phyloP scores from a whole-genome alignment of 352 stramenopile genomes.

The Pythium diclinum region DNA sequence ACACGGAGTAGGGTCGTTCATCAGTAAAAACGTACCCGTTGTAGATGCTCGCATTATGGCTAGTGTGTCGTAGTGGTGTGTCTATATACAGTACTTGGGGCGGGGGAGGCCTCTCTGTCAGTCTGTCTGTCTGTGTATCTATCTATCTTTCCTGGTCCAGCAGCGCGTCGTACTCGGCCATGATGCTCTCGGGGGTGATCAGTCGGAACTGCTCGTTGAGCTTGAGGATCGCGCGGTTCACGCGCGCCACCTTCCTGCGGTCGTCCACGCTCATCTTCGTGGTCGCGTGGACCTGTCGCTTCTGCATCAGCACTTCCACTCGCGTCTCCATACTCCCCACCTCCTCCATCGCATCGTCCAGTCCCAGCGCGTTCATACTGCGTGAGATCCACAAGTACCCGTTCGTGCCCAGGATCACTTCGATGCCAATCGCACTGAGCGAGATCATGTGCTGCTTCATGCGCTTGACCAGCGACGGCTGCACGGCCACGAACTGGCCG shows the following conservation, averaged over 20 bases:
- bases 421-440: constrained; percentile 70
- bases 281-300: constrained; percentile 83
- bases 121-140: not conserved
- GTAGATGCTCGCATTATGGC: too few species aligned
- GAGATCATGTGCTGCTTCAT: constrained; percentile 95
- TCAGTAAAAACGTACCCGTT: too few species aligned
- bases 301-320: constrained; percentile 90
- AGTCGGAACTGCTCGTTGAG: constrained; percentile 88
- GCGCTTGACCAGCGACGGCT: constrained; percentile 87
- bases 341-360: constrained; percentile 44
- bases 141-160: constrained; percentile 28
- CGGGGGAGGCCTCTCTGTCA: too few species aligned
- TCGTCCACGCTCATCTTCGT: constrained; percentile 76
- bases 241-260: constrained; percentile 79
- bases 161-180: constrained; percentile 76
- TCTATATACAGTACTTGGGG: too few species aligned
- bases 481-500: constrained; percentile 89
- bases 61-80: too few species aligned
- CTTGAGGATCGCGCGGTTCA: constrained; percentile 87
- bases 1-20: too few species aligned
- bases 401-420: constrained; percentile 94
- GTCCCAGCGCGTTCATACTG: constrained; percentile 51
- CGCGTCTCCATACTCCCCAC: constrained; percentile 72
- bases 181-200: constrained; percentile 91
- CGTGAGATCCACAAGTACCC: constrained; percentile 95